Conservation (phyloP, 2,329 filamentous ascomycete species). For the Shiraia bambusicola region DNA sequence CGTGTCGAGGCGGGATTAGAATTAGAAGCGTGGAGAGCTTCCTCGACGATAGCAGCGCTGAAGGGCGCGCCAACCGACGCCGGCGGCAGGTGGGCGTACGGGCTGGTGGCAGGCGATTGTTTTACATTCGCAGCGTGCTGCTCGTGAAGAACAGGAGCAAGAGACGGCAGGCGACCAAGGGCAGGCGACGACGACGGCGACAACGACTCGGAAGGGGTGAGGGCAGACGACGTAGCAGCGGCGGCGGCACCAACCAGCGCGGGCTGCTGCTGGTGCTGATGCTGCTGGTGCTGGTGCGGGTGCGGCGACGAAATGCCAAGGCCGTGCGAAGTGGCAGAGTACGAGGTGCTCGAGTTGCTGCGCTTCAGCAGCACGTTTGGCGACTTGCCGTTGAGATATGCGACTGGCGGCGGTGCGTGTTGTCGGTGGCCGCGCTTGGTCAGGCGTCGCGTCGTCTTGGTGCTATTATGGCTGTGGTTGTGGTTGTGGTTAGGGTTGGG, state of each 20-base stretch:
- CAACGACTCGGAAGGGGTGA: conserved; percentile 7
- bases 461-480: conserved; percentile 20
- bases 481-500: conserved; percentile 2
- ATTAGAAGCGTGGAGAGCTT: conserved; percentile 18
- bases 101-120: conserved; percentile 3
- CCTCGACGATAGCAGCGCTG: conserved; percentile 41
- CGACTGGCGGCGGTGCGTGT: conserved; percentile 19
- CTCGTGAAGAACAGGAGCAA: conserved; percentile 22
- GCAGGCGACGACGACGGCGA: conserved; percentile 16
- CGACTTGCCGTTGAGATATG: conserved; percentile 18
- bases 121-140: conserved; percentile 9
- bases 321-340: conserved; percentile 16
- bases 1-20: conserved; percentile 16
- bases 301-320: conserved; percentile 13
- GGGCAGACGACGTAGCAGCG: conserved; percentile 1
- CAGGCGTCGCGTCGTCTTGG: conserved; percentile 15
- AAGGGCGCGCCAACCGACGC: conserved; percentile 41
- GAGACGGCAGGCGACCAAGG: no score
- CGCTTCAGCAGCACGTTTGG: conserved; percentile 21
- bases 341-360: conserved; percentile 21
- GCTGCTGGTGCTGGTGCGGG: no score
- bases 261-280: no score
- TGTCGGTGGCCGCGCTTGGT: conserved; percentile 18
- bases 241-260: neutral
- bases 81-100: conserved; percentile 12